Evolutionary conservation across 2,329 filamentous ascomycete genomes (phyloP).

Genomic region (Coleophoma eucalyptorum): DNA sequence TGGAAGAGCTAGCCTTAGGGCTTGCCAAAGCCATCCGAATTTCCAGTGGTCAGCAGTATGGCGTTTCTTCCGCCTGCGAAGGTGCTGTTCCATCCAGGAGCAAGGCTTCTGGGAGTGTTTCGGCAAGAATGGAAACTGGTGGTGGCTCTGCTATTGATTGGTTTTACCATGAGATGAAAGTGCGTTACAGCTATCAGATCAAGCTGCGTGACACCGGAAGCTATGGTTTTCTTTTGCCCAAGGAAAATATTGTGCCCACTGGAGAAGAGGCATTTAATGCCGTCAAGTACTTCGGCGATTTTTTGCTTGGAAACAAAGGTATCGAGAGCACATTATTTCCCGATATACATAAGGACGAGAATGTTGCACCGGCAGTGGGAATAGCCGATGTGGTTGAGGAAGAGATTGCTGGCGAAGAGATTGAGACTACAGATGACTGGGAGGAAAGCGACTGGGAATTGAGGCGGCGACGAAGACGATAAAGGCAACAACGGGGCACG

Average conservation of each 20-base stretch:
- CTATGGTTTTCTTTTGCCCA: slow-evolving; percentile 89
- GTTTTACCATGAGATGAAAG: slow-evolving; percentile 85
- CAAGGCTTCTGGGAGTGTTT: slow-evolving; percentile 24
- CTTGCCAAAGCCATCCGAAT: slow-evolving; percentile 84
- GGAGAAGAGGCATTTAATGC: slow-evolving; percentile 85
- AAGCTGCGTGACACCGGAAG: slow-evolving; percentile 91
- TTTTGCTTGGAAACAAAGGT: slow-evolving; percentile 67
- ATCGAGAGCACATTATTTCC: slow-evolving; percentile 43
- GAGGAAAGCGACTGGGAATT: slow-evolving; percentile 6
- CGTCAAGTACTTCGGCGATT: slow-evolving; percentile 79
- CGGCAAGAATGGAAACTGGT: slow-evolving; percentile 61
- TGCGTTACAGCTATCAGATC: slow-evolving; percentile 87
- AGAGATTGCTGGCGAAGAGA: slow-evolving; percentile 31
- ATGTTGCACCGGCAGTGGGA: not conserved
- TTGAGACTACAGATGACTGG: slow-evolving; percentile 6
- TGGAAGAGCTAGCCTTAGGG: slow-evolving; percentile 85
- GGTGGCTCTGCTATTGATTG: slow-evolving; percentile 90
- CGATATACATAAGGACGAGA: slow-evolving; percentile 8
- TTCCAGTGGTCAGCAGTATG: slow-evolving; percentile 72
- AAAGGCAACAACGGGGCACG: not conserved
- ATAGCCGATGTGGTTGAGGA: not conserved
- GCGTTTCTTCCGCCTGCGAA: slow-evolving; percentile 81
- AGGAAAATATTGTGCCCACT: slow-evolving; percentile 81
- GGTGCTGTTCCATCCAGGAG: slow-evolving; percentile 54
- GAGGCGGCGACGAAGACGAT: slow-evolving; percentile 1